phyloP scores from a whole-genome alignment of 495 filamentous ascomycete species.

The Aspergillus bridgeri region DNA sequence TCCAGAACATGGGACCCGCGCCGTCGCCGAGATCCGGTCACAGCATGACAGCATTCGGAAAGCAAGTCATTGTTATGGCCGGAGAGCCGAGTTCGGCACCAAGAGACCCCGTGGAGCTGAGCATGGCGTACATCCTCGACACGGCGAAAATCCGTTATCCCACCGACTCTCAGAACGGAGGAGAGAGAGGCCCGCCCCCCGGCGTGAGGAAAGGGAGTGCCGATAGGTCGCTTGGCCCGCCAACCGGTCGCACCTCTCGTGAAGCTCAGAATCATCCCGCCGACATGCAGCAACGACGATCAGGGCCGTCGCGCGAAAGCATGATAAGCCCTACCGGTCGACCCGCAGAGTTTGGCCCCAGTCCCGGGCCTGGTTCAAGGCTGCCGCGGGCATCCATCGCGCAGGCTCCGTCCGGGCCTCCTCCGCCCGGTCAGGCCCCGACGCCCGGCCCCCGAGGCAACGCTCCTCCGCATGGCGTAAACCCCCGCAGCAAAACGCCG shows the following conservation, averaged over 20 bases:
- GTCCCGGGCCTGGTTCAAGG: conserved; percentile 52
- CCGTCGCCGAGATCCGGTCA: conserved; percentile 93
- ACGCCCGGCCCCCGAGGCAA: conserved; percentile 65
- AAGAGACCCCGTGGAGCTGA: conserved; percentile 75
- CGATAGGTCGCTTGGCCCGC: conserved; percentile 33
- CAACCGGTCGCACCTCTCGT: conserved; percentile 50
- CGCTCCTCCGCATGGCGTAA: conserved; percentile 31
- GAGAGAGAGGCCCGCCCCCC: conserved; percentile 21
- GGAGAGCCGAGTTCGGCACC: conserved; percentile 90
- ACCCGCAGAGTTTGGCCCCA: conserved; percentile 29
- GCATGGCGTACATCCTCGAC: conserved; percentile 86
- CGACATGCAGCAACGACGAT: conserved; percentile 47
- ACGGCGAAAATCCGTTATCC: conserved; percentile 96
- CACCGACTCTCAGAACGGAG: conserved; percentile 60
- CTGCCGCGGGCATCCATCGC: conserved; percentile 68
- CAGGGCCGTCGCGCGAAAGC: conserved; percentile 51
- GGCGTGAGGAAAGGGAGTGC: conserved; percentile 36
- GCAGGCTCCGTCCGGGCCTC: conserved; percentile 74
- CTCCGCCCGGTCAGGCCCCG: conserved; percentile 82
- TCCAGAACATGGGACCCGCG: conserved; percentile 98
- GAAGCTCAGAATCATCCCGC: conserved; percentile 58
- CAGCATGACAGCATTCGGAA: conserved; percentile 93
- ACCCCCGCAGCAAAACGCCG: conserved; percentile 57
- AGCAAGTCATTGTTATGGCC: conserved; percentile 86
- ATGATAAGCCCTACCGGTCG: conserved; percentile 39